Evolutionary conservation across 352 stramenopile genomes (phyloP).

Genomic region (Globisporangium echinulatum): DNA sequence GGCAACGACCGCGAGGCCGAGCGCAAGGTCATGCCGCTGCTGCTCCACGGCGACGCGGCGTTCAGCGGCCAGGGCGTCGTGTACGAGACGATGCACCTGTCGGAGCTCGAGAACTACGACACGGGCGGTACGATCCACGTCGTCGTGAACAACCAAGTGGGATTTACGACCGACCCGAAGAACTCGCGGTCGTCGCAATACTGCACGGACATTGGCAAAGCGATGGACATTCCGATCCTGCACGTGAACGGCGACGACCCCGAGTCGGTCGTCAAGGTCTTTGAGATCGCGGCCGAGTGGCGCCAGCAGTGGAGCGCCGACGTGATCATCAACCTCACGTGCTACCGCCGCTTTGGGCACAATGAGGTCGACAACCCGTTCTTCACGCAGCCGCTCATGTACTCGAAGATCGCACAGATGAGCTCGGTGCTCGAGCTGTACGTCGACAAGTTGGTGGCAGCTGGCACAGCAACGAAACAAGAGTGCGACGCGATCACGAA

Average conservation of each 20-base stretch:
- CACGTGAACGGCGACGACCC: constrained; percentile 96
- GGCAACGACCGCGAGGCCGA: constrained; percentile 85
- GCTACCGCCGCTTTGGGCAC: constrained; percentile 96
- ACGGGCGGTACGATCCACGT: constrained; percentile 97
- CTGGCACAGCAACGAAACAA: constrained; percentile 55
- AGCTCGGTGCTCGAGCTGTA: constrained; percentile 91
- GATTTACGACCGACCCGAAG: constrained; percentile 96
- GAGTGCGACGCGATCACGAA: constrained; percentile 83
- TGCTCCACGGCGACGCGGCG: constrained; percentile 96
- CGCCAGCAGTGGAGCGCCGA: constrained; percentile 79
- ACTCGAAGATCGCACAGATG: constrained; percentile 93
- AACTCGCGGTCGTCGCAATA: constrained; percentile 93
- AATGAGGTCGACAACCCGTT: constrained; percentile 98
- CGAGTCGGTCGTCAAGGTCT: constrained; percentile 80
- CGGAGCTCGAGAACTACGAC: constrained; percentile 90
- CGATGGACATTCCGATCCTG: constrained; percentile 91
- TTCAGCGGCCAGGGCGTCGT: constrained; percentile 96
- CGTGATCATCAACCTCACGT: constrained; percentile 97
- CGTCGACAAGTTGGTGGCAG: constrained; percentile 48
- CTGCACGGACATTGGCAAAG: constrained; percentile 95
- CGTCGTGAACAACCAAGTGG: constrained; percentile 97
- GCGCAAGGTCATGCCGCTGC: constrained; percentile 89
- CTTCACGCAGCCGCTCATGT: constrained; percentile 98
- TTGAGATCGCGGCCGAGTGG: constrained; percentile 87
- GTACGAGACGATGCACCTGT: constrained; percentile 98